Conservation (phyloP, 2,329 filamentous ascomycete species). For the Calonectria pseudoreteaudii region DNA sequence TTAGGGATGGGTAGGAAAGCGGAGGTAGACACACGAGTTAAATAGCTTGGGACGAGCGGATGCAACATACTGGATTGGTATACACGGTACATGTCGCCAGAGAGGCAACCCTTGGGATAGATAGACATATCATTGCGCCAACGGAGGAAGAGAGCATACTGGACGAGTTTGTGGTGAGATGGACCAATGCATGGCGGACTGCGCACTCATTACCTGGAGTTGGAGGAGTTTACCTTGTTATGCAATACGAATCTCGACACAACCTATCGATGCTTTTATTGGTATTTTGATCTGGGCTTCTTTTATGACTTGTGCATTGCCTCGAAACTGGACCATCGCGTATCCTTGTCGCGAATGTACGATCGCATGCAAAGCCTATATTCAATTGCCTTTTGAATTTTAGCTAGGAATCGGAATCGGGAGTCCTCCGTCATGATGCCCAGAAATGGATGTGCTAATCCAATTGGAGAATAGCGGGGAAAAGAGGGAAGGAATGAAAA, state of each 20-base stretch:
- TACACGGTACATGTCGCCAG: constrained; percentile 37
- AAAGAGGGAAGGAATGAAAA: neutral
- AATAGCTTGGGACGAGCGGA: constrained; percentile 11
- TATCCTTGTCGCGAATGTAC: neutral
- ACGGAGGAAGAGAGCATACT: constrained; percentile 20
- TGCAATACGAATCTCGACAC: neutral
- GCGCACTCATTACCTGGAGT: constrained; percentile 45
- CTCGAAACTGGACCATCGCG: neutral
- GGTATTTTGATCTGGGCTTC: neutral
- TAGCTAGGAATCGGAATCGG: neutral
- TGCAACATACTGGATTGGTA: constrained; percentile 33
- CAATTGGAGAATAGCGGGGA: neutral
- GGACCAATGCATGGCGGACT: constrained; percentile 41
- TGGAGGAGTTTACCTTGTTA: constrained; percentile 43
- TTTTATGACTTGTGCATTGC: neutral
- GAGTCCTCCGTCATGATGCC: neutral
- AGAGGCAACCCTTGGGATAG: constrained; percentile 43
- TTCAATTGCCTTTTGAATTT: neutral
- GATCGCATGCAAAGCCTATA: neutral
- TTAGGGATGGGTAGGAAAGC: neutral
- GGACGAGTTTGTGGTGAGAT: constrained; percentile 8
- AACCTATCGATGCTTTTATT: constrained; percentile 10
- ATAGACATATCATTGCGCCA: constrained; percentile 34
- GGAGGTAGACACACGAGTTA: neutral
- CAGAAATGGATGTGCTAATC: neutral